These are phyloP conservation scores for Trichoderma pleuroti DNA, from an alignment of 2,329 filamentous ascomycete species.

Conservation along the genomic window DNA sequence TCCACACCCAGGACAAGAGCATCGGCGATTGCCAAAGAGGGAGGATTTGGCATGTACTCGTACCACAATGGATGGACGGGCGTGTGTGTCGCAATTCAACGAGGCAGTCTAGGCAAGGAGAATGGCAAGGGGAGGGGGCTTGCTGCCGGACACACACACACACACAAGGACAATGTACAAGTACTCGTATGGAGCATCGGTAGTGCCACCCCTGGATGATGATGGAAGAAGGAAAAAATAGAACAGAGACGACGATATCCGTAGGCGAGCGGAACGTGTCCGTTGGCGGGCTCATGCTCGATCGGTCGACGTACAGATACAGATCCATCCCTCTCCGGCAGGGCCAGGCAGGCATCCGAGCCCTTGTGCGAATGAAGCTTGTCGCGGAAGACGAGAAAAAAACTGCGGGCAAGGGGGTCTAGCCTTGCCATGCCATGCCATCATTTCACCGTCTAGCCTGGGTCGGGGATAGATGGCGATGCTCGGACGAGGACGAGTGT, in stretches of 20 bases:
- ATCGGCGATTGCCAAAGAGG: not conserved
- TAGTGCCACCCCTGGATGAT: not conserved
- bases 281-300: slow-evolving; percentile 1
- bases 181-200: not conserved
- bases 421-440: not conserved
- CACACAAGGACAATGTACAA: not conserved
- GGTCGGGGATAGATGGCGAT: not conserved
- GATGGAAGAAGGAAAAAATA: not conserved
- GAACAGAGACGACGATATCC: not conserved
- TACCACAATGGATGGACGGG: slow-evolving; percentile 7
- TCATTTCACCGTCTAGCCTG: not conserved
- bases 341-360: slow-evolving; percentile 16
- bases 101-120: not conserved
- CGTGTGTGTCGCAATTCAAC: not conserved
- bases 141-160: not conserved
- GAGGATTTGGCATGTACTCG: not conserved
- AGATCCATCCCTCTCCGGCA: slow-evolving; percentile 12
- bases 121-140: no score
- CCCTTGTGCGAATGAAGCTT: slow-evolving; percentile 12
- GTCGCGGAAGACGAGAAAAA: not conserved
- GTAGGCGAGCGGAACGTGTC: slow-evolving; percentile 1
- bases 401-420: not conserved
- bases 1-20: not conserved
- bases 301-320: slow-evolving; percentile 18
- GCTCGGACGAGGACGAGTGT: not conserved